Conservation (phyloP, 495 filamentous ascomycete genomes). For the Xylaria sp. region DNA sequence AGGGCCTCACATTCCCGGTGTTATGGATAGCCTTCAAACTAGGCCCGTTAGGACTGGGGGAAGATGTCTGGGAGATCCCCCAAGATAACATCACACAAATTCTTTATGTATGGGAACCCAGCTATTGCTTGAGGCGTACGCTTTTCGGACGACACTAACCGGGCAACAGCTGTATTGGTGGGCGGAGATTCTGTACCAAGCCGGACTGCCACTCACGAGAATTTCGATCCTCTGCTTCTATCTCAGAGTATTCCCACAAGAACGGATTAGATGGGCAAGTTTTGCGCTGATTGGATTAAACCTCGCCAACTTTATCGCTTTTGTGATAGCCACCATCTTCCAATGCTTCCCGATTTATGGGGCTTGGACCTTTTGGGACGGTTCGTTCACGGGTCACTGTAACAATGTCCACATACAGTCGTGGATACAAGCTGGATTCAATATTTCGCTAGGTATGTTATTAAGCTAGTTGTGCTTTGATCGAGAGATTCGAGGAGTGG, state of each 20-base stretch:
- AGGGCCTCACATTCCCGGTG: conserved; percentile 28
- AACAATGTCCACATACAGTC: conserved; percentile 45
- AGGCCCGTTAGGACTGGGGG: conserved; percentile 30
- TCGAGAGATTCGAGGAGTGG: neutral
- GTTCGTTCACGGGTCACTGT: conserved; percentile 44
- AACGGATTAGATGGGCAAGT: conserved; percentile 46
- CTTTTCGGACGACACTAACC: conserved; percentile 2
- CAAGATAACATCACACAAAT: conserved; percentile 38
- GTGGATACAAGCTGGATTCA: conserved; percentile 44
- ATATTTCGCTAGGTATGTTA: conserved; percentile 41
- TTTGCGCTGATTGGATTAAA: conserved; percentile 47
- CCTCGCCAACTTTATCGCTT: conserved; percentile 38
- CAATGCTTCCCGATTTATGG: conserved; percentile 49
- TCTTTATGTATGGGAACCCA: conserved; percentile 32
- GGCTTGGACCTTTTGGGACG: conserved; percentile 49
- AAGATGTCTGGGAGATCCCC: conserved; percentile 40
- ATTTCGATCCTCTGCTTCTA: conserved; percentile 60
- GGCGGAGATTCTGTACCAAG: conserved; percentile 47
- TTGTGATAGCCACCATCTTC: conserved; percentile 47
- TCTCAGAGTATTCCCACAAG: conserved; percentile 56
- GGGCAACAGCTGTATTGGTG: conserved; percentile 47
- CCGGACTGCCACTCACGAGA: conserved; percentile 53
- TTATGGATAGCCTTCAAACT: conserved; percentile 24
- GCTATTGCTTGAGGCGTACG: neutral
- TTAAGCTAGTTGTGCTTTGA: neutral